These are phyloP conservation scores for Cucurbita argyrosperma DNA, from an alignment of 306 rosid genomes.

Conservation along the genomic window DNA sequence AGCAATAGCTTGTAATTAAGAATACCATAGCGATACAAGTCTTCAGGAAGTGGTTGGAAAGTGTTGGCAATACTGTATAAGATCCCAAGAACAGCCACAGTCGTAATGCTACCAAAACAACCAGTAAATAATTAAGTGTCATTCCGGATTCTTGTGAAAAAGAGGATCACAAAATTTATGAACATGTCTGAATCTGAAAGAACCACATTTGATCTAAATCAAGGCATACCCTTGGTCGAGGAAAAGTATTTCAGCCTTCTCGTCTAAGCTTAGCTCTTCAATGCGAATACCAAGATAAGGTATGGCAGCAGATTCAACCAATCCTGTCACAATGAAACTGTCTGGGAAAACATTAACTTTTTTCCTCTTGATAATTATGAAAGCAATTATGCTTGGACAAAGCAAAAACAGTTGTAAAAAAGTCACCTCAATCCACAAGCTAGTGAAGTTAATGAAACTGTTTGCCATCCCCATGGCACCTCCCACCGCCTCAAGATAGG, in stretches of 20 bases:
- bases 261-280: constrained; percentile 59
- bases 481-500: constrained; percentile 79
- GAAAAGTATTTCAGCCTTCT: constrained; percentile 77
- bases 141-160: background rate
- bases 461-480: constrained; percentile 98
- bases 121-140: background rate
- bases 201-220: background rate
- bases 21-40: constrained; percentile 67
- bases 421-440: constrained; percentile 89
- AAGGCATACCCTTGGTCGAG: constrained; percentile 59
- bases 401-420: background rate
- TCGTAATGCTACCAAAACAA: constrained; percentile 54
- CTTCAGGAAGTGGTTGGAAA: constrained; percentile 72
- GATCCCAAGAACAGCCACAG: constrained; percentile 67
- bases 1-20: background rate
- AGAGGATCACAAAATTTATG: background rate
- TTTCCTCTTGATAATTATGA: constrained; percentile 7
- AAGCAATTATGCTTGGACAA: background rate
- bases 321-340: constrained; percentile 97
- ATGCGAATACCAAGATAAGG: constrained; percentile 71
- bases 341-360: constrained; percentile 62
- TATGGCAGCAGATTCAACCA: constrained; percentile 63
- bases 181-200: background rate
- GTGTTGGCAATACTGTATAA: constrained; percentile 44
- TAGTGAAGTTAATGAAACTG: constrained; percentile 62